Conservation (phyloP, 2,329 filamentous ascomycete species). For the Neonectria faginata region DNA sequence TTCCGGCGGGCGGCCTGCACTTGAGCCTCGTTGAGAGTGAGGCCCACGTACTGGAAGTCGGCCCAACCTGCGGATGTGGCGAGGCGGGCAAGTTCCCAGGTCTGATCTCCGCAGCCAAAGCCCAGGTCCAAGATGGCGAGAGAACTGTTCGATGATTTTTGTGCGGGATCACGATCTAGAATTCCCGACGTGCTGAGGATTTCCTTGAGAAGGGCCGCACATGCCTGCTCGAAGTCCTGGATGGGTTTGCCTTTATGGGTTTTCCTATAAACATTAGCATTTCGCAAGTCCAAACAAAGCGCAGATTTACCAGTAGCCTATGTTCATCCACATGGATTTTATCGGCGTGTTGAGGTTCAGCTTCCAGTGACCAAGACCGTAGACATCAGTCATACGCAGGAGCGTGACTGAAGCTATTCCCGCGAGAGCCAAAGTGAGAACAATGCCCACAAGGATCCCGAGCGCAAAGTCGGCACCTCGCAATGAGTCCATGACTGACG, state of each 20-base stretch:
- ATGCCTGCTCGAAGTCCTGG: constrained; percentile 58
- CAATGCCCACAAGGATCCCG: constrained; percentile 46
- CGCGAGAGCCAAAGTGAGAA: constrained; percentile 33
- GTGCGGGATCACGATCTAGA: constrained; percentile 29
- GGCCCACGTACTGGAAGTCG: constrained; percentile 61
- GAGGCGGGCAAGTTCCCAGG: constrained; percentile 55
- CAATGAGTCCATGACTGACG: constrained; percentile 1
- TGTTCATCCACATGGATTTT: constrained; percentile 72
- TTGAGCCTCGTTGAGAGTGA: constrained; percentile 63
- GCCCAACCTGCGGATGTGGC: constrained; percentile 36
- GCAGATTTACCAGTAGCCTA: constrained; percentile 67
- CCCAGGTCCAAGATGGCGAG: constrained; percentile 64
- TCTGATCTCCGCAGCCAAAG: constrained; percentile 71
- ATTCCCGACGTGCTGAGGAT: constrained; percentile 59
- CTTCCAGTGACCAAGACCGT: constrained; percentile 67
- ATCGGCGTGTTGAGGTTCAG: constrained; percentile 62
- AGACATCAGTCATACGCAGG: constrained; percentile 50
- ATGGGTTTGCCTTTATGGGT: constrained; percentile 45
- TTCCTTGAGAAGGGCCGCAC: constrained; percentile 60
- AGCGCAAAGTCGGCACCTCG: constrained; percentile 41
- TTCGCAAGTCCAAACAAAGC: too few species aligned
- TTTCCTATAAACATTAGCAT: constrained; percentile 43
- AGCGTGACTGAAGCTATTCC: constrained; percentile 30
- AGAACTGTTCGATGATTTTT: constrained; percentile 23
- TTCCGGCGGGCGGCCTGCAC: constrained; percentile 52